A percentile compares a stretch with the other conserved stretches of the same genome.
These are phyloP conservation scores for Colletotrichum lindemuthianum DNA, from an alignment of 2,329 filamentous ascomycete genomes.

Conservation along the genomic window DNA sequence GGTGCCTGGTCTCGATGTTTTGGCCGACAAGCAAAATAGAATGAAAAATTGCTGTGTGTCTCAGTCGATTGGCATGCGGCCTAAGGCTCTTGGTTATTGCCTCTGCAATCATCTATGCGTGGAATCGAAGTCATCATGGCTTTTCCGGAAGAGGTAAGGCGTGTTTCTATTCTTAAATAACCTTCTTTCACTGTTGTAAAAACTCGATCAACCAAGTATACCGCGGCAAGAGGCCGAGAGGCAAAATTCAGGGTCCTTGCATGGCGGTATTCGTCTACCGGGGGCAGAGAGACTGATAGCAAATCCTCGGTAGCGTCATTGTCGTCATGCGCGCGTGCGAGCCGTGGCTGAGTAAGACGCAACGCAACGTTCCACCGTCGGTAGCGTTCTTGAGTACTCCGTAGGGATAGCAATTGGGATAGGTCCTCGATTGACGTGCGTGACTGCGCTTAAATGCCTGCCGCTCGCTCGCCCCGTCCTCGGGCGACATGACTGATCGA, in stretches of 20 bases:
- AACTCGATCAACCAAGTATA: conserved; percentile 20
- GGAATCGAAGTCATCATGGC: conserved; percentile 18
- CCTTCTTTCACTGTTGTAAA: conserved; percentile 30
- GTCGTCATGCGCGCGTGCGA: conserved; percentile 9
- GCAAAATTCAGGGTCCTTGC: conserved; percentile 22
- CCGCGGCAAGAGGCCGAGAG: conserved; percentile 3
- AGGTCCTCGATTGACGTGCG: not conserved
- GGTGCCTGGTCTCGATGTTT: conserved; percentile 11
- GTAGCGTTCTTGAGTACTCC: not conserved
- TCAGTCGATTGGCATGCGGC: conserved; percentile 19
- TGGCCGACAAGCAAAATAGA: not conserved
- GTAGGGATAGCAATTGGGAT: no score
- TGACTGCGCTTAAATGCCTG: not conserved
- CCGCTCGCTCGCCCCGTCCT: conserved; percentile 4
- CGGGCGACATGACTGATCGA: conserved; percentile 14
- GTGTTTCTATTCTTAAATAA: conserved; percentile 36
- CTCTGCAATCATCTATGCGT: conserved; percentile 17
- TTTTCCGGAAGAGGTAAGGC: conserved; percentile 29
- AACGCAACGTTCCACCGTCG: conserved; percentile 33
- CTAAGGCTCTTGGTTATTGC: conserved; percentile 20
- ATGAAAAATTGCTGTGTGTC: conserved; percentile 24
- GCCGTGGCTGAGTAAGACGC: conserved; percentile 24
- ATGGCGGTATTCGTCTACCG: conserved; percentile 12
- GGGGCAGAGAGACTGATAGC: not conserved
- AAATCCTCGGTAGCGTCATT: conserved; percentile 13